These are phyloP conservation scores for Linnemannia elongata DNA, from an alignment of 192 early-diverging fungal species.

Conservation along the genomic window DNA sequence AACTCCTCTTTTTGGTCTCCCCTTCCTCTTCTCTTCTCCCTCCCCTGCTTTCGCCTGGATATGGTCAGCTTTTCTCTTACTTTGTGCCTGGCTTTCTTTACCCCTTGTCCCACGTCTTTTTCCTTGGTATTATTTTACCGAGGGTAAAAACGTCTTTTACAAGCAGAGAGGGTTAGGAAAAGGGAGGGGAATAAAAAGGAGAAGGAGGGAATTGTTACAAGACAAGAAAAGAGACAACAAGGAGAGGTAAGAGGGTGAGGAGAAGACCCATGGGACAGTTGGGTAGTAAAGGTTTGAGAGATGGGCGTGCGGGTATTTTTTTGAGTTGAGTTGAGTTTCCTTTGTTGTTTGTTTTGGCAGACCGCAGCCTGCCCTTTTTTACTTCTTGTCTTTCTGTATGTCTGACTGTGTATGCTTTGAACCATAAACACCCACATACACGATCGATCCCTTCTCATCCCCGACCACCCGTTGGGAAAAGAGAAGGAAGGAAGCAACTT, in stretches of 20 bases:
- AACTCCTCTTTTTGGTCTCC: background rate
- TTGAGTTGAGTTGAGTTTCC: background rate
- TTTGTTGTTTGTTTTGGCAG: background rate
- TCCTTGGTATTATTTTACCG: background rate
- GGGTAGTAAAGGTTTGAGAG: background rate
- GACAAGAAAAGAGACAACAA: background rate
- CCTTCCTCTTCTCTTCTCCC: background rate
- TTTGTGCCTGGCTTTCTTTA: background rate
- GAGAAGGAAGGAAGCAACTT: background rate
- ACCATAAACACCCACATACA: background rate
- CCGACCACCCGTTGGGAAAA: background rate
- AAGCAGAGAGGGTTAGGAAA: too few species aligned
- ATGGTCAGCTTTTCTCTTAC: background rate
- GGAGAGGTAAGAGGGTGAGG: too few species aligned
- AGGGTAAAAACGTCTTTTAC: background rate
- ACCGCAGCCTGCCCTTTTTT: background rate
- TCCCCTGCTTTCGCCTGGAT: background rate
- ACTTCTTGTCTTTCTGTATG: background rate
- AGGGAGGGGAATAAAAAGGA: too few species aligned
- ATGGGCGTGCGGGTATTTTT: conserved; percentile 5
- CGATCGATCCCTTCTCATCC: background rate
- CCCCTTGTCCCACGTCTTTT: background rate
- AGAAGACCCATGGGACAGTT: background rate
- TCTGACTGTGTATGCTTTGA: background rate
- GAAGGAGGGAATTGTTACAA: background rate